Evolutionary conservation across 139 green algal species (phyloP).

Genomic region (Coelastrella sp.): DNA sequence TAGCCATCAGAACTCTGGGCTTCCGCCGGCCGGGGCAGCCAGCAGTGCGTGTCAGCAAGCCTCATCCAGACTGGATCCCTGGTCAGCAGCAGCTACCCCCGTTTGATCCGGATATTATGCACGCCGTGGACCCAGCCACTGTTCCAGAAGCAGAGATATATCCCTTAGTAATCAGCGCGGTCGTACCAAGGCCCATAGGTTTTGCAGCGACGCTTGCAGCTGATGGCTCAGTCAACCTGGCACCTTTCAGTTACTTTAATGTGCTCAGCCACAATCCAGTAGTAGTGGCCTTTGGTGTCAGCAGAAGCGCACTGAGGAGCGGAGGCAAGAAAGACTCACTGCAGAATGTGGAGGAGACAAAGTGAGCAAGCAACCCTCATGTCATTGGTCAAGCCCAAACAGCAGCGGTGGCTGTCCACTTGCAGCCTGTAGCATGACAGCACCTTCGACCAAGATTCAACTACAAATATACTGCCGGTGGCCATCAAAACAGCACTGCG

Average conservation of each 20-base stretch:
- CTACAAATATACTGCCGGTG: background rate
- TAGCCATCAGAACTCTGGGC: background rate
- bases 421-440: no score
- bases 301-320: constrained; percentile 47
- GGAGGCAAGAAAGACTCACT: constrained; percentile 90
- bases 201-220: constrained; percentile 12
- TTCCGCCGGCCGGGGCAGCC: background rate
- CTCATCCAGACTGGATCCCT: constrained; percentile 70
- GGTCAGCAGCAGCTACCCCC: constrained; percentile 62
- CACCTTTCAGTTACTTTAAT: constrained; percentile 94
- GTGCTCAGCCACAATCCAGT: constrained; percentile 86
- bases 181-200: constrained; percentile 88
- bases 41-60: constrained; percentile 39
- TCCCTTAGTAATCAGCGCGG: constrained; percentile 84
- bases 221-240: constrained; percentile 73
- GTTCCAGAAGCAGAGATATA: constrained; percentile 62
- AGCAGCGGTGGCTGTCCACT: background rate
- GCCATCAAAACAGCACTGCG: no score
- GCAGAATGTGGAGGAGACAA: constrained; percentile 90
- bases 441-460: background rate
- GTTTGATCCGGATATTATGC: constrained; percentile 44
- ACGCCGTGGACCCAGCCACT: constrained; percentile 48
- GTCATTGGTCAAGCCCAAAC: background rate
- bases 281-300: constrained; percentile 74
- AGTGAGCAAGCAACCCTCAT: constrained; percentile 56